Base-by-base conservation (phyloP, 768 basidiomycete species). In the Amanita rubescens region DNA sequence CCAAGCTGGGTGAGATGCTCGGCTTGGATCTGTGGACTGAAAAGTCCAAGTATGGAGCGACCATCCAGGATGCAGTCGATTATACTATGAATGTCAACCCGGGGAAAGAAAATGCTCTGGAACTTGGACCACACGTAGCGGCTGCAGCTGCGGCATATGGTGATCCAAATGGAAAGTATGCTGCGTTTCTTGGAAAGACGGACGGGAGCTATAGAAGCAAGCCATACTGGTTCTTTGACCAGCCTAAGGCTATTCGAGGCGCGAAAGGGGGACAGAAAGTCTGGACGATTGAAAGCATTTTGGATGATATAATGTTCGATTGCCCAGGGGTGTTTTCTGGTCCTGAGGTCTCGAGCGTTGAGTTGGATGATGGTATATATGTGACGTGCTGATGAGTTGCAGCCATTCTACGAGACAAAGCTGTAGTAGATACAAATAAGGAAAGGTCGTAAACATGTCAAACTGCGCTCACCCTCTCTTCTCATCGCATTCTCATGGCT, bases 41-140 rank as follows among this genome's bases (percentile, higher is more conserved):
- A 44, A 76, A 71, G 8, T 77, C 81, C 17, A 65, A 58, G 15
- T 62, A 64, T n/a, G 79, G 80, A 20, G 69, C 77, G 1, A 82
- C 75, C 20, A 84, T 86, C 63, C 68, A 82, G 59, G 71, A 68
- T 32, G 85, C 84, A 17, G 66, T 81, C 49, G 78, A 85, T 65
- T 80, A 71, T 57, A 73, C 78, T 10, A 80, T 85, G 74, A 70
- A 70, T 10, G 63, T 75, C 51, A 58, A 73, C 39, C 66, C 72
- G 2, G 53, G 63, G 6, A 58, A 49, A 37, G 63, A 65, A 10
- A 57, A 63, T 24, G 71, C 75, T 46, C 67, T 67, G 12, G 81
- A 84, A 59, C 69, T 85, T 3, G 76, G 76, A 53, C 82, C 81
- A 2, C 71, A 73, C 58, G 66, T 86, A 54, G 83, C 81, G 8